Evolutionary conservation across 768 basidiomycete genomes (phyloP), one percentile per base, ranked within the genome.

Genomic region (Podaxis sp.): DNA sequence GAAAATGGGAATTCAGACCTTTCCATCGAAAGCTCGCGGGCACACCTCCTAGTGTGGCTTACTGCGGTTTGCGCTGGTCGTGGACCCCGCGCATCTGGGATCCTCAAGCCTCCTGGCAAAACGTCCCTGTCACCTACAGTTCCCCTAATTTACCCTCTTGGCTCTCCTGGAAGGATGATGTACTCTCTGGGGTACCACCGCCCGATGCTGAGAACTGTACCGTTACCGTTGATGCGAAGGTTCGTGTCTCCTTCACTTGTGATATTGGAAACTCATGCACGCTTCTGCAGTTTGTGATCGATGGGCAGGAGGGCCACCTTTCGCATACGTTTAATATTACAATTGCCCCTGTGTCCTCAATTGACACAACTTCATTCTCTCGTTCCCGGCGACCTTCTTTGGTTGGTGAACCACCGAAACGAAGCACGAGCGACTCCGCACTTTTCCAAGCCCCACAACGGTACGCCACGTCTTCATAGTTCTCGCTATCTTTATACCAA

Each of bases 21-120:
- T 97, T 96, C 77, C 80, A 89, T 69, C 88, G 95, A 60, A 90
- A 89, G 74, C 86, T 99, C 59, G 91, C 94, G 38, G 95, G 94
- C 28, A 81, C 82, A 9, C 92, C 95, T 13, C 89, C 93, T 13
- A 78, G 84, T 46, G 87, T 93, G 57, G 96, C 94, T 59, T 93
- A 93, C 70, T 84, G 85, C 63, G 90, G 90, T 57, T 76, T 93
- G 26, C 83, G 82, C 55, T 98, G 93, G 92, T 82, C 84, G 38
- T 99, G 95, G 93, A 84, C 89, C 60, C 95, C 96, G 33, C 89
- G 91, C 65, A 87, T 99, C 49, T 98, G 96, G 95, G 96, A 99
- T 77, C 97, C 96, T 5, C 96, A 98, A 73, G 89, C 89, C 46
- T 89, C 92, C 12, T 87, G 91, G 68, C 80, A 88, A 61, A 92